A percentile compares a stretch with the other conserved stretches of the same genome.
These are phyloP conservation scores for Ophiostoma tasmaniense DNA, from an alignment of 2,329 filamentous ascomycete genomes.

Conservation along the genomic window DNA sequence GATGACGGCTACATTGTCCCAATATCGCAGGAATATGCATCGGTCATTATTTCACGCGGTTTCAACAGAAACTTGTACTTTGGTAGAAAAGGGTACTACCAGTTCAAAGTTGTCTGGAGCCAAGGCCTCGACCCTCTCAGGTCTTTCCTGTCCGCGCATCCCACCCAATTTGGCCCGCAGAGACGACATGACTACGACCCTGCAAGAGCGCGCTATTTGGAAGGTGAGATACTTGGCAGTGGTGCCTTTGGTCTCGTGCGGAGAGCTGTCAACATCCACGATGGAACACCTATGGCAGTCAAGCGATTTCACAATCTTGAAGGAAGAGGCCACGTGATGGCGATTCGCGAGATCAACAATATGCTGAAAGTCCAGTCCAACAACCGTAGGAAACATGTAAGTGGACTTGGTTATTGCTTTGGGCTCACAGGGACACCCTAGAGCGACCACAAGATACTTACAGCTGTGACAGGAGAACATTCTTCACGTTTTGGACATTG, in stretches of 20 bases:
- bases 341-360: conserved; percentile 24
- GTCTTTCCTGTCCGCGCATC: conserved; percentile 10
- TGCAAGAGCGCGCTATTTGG: conserved; percentile 21
- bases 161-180: conserved; percentile 7
- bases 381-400: conserved; percentile 13
- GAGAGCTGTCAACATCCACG: conserved; percentile 22
- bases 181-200: background rate
- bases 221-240: conserved; percentile 21
- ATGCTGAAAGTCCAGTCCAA: conserved; percentile 20
- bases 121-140: conserved; percentile 20
- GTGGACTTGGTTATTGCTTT: background rate
- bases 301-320: conserved; percentile 25
- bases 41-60: conserved; percentile 23
- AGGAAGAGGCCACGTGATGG: conserved; percentile 23
- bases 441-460: background rate
- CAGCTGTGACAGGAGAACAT: conserved; percentile 20
- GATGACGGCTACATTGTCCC: conserved; percentile 21
- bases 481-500: conserved; percentile 12
- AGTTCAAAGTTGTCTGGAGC: conserved; percentile 25
- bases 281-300: conserved; percentile 25
- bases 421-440: background rate
- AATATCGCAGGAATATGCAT: conserved; percentile 19
- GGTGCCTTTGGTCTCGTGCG: conserved; percentile 25
- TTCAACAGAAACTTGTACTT: conserved; percentile 25
- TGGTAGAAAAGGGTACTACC: conserved; percentile 22